Percentiles rank a stretch among this genome's conserved stretches.
phyloP scores from a whole-genome alignment of 1,139 yeast species.

The Saccharomyces uvarum region DNA sequence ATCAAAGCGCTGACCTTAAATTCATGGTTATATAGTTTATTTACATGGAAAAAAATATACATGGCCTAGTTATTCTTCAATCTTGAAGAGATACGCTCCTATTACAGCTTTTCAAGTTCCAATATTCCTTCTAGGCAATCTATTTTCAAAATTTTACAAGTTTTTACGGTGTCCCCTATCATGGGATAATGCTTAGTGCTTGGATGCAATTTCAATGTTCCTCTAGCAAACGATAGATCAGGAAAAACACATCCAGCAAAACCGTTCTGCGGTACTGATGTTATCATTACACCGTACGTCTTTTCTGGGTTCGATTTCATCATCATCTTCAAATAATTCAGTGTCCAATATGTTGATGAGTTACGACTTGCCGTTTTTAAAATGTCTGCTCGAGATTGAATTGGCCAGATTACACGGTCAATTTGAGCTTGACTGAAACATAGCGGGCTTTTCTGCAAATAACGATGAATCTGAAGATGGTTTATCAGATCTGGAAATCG shows the following conservation, averaged over 20 bases:
- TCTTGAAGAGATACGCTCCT: background rate
- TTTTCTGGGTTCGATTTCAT: slow-evolving; percentile 9
- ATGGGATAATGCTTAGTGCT: slow-evolving; percentile 24
- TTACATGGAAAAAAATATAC: slow-evolving; percentile 3
- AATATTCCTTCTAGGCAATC: slow-evolving; percentile 36
- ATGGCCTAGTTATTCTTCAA: background rate
- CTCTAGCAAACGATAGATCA: slow-evolving; percentile 35
- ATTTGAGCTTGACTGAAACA: slow-evolving; percentile 24
- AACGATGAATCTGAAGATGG: slow-evolving; percentile 61
- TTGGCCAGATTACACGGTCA: slow-evolving; percentile 27
- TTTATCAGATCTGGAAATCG: slow-evolving; percentile 75
- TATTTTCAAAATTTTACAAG: slow-evolving; percentile 35
- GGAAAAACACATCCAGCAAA: slow-evolving; percentile 35
- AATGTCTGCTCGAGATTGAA: slow-evolving; percentile 33
- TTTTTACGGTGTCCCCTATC: slow-evolving; percentile 38
- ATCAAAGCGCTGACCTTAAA: background rate
- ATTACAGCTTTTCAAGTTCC: slow-evolving; percentile 20
- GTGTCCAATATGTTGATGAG: slow-evolving; percentile 38
- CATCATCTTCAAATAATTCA: slow-evolving; percentile 32
- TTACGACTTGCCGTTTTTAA: slow-evolving; percentile 30
- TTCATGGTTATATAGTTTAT: background rate
- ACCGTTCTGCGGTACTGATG: slow-evolving; percentile 37
- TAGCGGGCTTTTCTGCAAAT: slow-evolving; percentile 21
- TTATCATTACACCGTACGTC: slow-evolving; percentile 33
- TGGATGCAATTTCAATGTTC: slow-evolving; percentile 21